Evolutionary conservation across 495 filamentous ascomycete species (phyloP), one percentile per base, ranked within the genome.

Genomic region (Penicillium coffeae): DNA sequence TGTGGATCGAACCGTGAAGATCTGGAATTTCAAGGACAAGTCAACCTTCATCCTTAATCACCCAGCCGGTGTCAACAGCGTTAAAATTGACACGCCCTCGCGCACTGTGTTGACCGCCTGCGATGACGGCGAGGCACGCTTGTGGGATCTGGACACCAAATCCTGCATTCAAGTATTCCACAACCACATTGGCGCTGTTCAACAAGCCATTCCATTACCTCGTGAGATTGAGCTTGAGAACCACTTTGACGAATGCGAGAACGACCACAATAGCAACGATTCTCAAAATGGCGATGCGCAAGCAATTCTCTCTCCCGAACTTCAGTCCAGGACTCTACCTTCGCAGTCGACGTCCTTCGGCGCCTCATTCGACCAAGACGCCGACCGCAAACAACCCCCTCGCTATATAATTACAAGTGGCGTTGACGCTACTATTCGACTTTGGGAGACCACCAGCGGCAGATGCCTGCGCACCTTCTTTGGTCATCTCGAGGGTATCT

Each of bases 181-280:
- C 55, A 91, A 90, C n/a, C 93, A 97, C 54, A 89, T 96, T 19
- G 93, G 90, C 21, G 90, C 94, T 51, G 92, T 97, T 1, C 94
- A 97, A 59, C 89, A 95, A 59, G 85, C 96, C 10, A 68, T 93
- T 16, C 77, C 85, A 1, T 71, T 97, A 32, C 89, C 92, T 0
- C 72, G 82, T 16, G 90, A 95, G 53, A 93, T 91, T 50, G 90
- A 95, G 52, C 81, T 90, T n/a, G 89, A 95, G 55, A 79, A 82
- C 19, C 69, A 77, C 34, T 70, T 75, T 16, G 65, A 61, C 12
- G 80, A 83, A 39, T 78, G 80, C 33, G 76, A 78, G 21, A 86
- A 86, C 47, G 77, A 71, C 43, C 63, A 69, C 47, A 38, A 69
- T 46, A 70, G 69, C 63, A 67, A 63, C 3, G 38, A 58, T 8